A percentile compares a stretch with the other conserved stretches of the same genome.
Evolutionary conservation across 768 basidiomycete genomes (phyloP).

Genomic region (Macrolepiota albuminosa): DNA sequence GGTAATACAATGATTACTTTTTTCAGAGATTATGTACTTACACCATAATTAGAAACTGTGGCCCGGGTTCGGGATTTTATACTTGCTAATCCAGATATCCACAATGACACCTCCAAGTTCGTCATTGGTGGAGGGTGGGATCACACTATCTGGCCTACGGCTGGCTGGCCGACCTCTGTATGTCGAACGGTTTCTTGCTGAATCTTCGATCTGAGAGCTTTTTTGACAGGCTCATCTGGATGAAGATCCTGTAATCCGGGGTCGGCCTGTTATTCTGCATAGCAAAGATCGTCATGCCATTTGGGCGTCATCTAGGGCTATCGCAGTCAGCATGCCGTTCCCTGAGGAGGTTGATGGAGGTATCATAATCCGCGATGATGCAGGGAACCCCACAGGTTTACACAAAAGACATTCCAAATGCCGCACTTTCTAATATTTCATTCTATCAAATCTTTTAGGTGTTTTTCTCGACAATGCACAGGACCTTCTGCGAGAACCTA

Average conservation of each 20-base stretch:
- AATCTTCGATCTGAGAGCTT: background rate
- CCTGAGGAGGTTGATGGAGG: slow-evolving; percentile 78
- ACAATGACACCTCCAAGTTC: slow-evolving; percentile 51
- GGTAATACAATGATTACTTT: slow-evolving; percentile 30
- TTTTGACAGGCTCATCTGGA: slow-evolving; percentile 62
- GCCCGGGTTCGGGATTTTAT: slow-evolving; percentile 59
- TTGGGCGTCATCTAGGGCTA: slow-evolving; percentile 71
- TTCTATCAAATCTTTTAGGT: slow-evolving; percentile 33
- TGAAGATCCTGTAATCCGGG: slow-evolving; percentile 57
- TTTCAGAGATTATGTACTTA: background rate
- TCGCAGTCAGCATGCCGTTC: slow-evolving; percentile 55
- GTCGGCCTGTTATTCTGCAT: slow-evolving; percentile 70
- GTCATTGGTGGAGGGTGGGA: slow-evolving; percentile 90
- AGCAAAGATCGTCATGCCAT: slow-evolving; percentile 88
- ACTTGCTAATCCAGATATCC: slow-evolving; percentile 49
- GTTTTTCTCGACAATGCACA: slow-evolving; percentile 87
- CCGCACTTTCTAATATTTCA: slow-evolving; percentile 1
- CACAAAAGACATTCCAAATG: slow-evolving; percentile 1
- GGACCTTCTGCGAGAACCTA: slow-evolving; percentile 59
- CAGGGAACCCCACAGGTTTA: slow-evolving; percentile 68
- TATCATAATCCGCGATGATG: slow-evolving; percentile 61
- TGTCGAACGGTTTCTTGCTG: slow-evolving; percentile 17
- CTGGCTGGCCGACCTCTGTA: slow-evolving; percentile 67
- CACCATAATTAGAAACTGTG: slow-evolving; percentile 47
- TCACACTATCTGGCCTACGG: slow-evolving; percentile 68